Conservation (phyloP, 169 alveolate species). For the Cytauxzoon felis region DNA sequence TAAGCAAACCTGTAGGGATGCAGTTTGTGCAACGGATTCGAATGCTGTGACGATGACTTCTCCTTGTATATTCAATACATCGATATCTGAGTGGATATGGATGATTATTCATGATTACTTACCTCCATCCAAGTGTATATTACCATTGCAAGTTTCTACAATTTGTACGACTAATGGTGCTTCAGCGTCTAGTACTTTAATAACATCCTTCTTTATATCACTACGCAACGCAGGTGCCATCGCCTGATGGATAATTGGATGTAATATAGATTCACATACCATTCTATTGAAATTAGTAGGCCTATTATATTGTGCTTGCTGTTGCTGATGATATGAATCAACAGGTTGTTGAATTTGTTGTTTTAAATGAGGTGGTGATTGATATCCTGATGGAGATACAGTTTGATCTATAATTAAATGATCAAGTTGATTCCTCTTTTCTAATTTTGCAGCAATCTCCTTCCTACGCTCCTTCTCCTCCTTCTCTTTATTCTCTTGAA, state of each 20-base stretch:
- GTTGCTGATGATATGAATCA: too few relatives aligned
- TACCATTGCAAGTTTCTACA: conserved; percentile 54
- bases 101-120: not conserved
- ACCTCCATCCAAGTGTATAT: conserved; percentile 62
- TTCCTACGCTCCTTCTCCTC: conserved; percentile 86
- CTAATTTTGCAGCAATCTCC: conserved; percentile 83
- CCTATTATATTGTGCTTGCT: too few relatives aligned
- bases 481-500: conserved; percentile 70
- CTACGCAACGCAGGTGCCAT: conserved; percentile 6
- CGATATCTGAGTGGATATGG: conserved; percentile 25
- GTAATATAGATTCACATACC: too few relatives aligned
- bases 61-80: conserved; percentile 52
- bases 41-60: conserved; percentile 51
- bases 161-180: conserved; percentile 57
- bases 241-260: too few relatives aligned
- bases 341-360: conserved; percentile 8
- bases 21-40: conserved; percentile 46
- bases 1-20: conserved; percentile 28
- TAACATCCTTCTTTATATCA: conserved; percentile 26
- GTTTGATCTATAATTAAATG: conserved; percentile 16
- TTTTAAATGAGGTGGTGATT: conserved; percentile 12
- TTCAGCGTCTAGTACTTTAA: conserved; percentile 46
- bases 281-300: too few relatives aligned
- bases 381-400: not conserved
- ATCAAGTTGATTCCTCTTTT: conserved; percentile 78